Evolutionary conservation across 768 basidiomycete genomes (phyloP).

Genomic region (Calvatia gigantea): DNA sequence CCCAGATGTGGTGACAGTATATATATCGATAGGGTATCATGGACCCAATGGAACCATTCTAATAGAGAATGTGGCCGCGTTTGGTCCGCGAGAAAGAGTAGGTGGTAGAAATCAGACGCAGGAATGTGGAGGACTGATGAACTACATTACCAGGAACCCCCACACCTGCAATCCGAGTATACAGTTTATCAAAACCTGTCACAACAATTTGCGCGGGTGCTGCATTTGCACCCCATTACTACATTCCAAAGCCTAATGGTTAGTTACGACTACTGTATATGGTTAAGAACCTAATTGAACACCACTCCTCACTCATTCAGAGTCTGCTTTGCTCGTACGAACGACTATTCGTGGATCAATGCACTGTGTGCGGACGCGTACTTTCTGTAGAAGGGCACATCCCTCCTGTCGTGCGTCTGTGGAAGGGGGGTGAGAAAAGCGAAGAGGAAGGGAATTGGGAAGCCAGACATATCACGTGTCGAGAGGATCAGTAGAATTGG

Average conservation of each 20-base stretch:
- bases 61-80: conserved; percentile 64
- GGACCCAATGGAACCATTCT: conserved; percentile 31
- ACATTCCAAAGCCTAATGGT: conserved; percentile 8
- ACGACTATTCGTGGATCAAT: conserved; percentile 59
- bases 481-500: conserved; percentile 9
- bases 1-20: conserved; percentile 63
- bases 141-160: conserved; percentile 44
- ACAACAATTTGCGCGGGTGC: conserved; percentile 60
- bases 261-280: background rate
- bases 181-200: conserved; percentile 61
- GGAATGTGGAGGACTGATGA: conserved; percentile 2
- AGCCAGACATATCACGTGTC: conserved; percentile 44
- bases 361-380: conserved; percentile 59
- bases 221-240: conserved; percentile 34
- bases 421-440: conserved; percentile 41
- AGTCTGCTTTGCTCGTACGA: conserved; percentile 53
- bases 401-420: conserved; percentile 65
- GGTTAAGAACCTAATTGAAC: background rate
- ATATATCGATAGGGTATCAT: conserved; percentile 46
- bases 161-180: conserved; percentile 69
- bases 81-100: conserved; percentile 74
- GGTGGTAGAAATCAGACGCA: conserved; percentile 13
- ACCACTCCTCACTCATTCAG: conserved; percentile 27
- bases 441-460: conserved; percentile 45
- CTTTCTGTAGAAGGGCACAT: conserved; percentile 68